These are phyloP conservation scores for Penicillium waksmanii DNA, from an alignment of 495 filamentous ascomycete species.

Conservation along the genomic window DNA sequence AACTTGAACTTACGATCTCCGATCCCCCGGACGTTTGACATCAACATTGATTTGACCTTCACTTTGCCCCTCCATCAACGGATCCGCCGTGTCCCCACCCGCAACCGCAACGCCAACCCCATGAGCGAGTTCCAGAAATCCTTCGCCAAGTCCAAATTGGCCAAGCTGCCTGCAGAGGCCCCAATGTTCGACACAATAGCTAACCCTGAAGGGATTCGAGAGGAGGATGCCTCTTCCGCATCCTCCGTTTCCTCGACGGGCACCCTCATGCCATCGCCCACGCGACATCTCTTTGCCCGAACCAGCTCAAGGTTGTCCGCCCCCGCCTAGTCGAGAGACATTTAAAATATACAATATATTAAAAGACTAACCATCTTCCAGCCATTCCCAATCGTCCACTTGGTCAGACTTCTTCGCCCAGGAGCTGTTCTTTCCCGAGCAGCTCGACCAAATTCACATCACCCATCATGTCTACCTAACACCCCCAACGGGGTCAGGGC, in stretches of 20 bases:
- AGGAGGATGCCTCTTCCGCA: constrained; percentile 71
- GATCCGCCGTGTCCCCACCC: constrained; percentile 5
- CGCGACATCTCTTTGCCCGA: constrained; percentile 71
- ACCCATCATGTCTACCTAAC: constrained; percentile 86
- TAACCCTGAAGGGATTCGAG: constrained; percentile 23
- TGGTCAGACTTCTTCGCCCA: constrained; percentile 91
- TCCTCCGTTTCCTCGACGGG: constrained; percentile 85
- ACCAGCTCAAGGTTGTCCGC: constrained; percentile 54
- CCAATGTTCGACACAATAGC: constrained; percentile 46
- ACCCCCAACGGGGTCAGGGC: constrained; percentile 58
- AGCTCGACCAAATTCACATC: constrained; percentile 46
- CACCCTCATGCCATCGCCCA: constrained; percentile 81
- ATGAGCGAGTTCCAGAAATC: constrained; percentile 90
- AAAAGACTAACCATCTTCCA: not conserved
- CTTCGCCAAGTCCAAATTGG: constrained; percentile 80
- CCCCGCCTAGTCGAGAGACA: not conserved
- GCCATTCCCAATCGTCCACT: constrained; percentile 52
- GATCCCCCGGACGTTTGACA: not conserved
- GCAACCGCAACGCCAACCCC: constrained; percentile 10
- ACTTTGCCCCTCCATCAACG: constrained; percentile 1
- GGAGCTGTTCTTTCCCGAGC: constrained; percentile 71
- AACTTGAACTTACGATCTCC: not conserved
- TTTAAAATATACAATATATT: not conserved
- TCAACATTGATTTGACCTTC: not conserved
- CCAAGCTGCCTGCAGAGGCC: constrained; percentile 60